Base-by-base conservation (phyloP, 1,139 yeast genomes). In the Zygosaccharomyces sapae region DNA sequence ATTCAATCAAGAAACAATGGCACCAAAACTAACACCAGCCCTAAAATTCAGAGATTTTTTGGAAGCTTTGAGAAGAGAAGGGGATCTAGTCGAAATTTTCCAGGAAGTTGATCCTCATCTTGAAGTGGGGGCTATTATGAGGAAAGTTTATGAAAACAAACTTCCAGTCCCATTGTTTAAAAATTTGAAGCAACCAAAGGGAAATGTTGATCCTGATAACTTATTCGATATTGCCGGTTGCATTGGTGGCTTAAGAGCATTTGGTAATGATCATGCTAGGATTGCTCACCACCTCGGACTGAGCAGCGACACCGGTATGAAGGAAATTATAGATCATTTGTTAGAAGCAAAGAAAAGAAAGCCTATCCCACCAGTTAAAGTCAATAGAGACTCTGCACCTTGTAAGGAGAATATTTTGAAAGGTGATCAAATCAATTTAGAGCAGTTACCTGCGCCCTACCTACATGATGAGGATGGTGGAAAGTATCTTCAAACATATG, bases 401-500 rank as follows among this genome's bases (percentile, higher is more conserved):
- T 50, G 53, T 19, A 56, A 55, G 33, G 37, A 53, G 40, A 49
- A 58, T 34, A 34, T 41, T 2, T 16, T 56, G 3, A 31, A 40
- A n/a, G 58, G 53, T 3, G 56, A 53, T 24, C 48, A 54, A 16
- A 49, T 58, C n/a, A 47, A 55, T 30, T 44, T 58, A 8, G 41
- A 46, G 5, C 33, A 45, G 5, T 42, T 56, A 29, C 61, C 62
- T 10, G 47, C 47, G 3, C 61, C 61, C 2, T 38, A 35, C 4
- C 43, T 58, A 35, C 62, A 57, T 22, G 49, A 30, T 9, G 45
- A 42, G 29, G 61, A 56, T 43, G 61, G 61, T 12, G 62, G 62
- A 7, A 55, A 51, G 35, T 58, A 56, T 35, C 39, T 58, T 13
- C 61, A 57, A 41, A 58, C 61, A 7, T 57, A 57, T 40, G 62